Conservation (phyloP, 495 filamentous ascomycete genomes). For the Tricharina praecox region DNA sequence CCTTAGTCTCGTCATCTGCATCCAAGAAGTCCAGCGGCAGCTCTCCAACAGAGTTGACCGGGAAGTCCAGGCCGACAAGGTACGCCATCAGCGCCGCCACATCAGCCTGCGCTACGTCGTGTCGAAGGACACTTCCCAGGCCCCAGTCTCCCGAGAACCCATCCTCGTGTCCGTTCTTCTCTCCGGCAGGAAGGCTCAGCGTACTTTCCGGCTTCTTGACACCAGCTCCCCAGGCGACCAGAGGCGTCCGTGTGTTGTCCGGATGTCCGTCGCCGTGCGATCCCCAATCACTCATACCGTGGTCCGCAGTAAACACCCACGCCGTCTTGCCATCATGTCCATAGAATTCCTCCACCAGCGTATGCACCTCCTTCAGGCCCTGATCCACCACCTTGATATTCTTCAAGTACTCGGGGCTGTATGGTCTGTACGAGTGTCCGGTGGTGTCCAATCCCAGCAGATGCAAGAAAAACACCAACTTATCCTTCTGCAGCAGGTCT, state of each 20-base stretch:
- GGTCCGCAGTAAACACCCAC: slow-evolving; percentile 93
- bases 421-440: slow-evolving; percentile 75
- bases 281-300: slow-evolving; percentile 98
- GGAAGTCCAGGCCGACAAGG: slow-evolving; percentile 75
- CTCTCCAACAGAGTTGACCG: slow-evolving; percentile 91
- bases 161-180: slow-evolving; percentile 57
- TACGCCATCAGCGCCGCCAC: slow-evolving; percentile 95
- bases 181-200: slow-evolving; percentile 31
- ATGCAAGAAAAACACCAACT: slow-evolving; percentile 90
- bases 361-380: slow-evolving; percentile 66
- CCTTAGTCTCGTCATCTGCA: slow-evolving; percentile 55
- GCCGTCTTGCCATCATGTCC: slow-evolving; percentile 69
- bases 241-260: slow-evolving; percentile 86
- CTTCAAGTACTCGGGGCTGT: slow-evolving; percentile 83
- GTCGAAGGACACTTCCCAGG: slow-evolving; percentile 57
- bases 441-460: slow-evolving; percentile 90
- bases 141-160: slow-evolving; percentile 85
- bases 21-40: slow-evolving; percentile 70
- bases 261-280: slow-evolving; percentile 96
- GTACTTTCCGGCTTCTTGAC: slow-evolving; percentile 56
- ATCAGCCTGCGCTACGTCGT: slow-evolving; percentile 91
- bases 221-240: slow-evolving; percentile 89
- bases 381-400: slow-evolving; percentile 91
- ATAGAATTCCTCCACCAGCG: slow-evolving; percentile 77
- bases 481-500: slow-evolving; percentile 58